These are phyloP conservation scores for Lactifluus volemus DNA, from an alignment of 768 basidiomycete genomes.

Conservation along the genomic window DNA sequence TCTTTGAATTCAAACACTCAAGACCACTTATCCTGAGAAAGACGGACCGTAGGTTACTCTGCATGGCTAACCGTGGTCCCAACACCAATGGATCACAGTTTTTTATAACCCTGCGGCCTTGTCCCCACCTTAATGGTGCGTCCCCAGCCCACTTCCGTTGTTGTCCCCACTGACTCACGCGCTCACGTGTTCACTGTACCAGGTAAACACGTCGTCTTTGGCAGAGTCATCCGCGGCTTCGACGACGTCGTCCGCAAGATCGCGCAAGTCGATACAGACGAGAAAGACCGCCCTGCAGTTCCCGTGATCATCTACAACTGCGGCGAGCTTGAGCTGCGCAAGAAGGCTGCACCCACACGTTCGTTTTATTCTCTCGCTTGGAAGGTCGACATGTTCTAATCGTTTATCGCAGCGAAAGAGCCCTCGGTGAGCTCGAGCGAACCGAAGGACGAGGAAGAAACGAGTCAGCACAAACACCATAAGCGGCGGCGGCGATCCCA, in stretches of 20 bases:
- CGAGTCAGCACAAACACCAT: constrained; percentile 11
- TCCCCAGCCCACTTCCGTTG: constrained; percentile 25
- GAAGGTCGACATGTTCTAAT: not conserved
- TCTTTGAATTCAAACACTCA: not conserved
- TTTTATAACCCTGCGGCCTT: constrained; percentile 72
- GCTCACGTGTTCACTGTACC: not conserved
- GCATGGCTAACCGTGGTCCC: constrained; percentile 85
- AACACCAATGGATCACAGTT: constrained; percentile 85
- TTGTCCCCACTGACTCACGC: constrained; percentile 25
- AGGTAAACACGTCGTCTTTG: constrained; percentile 55
- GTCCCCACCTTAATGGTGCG: constrained; percentile 66
- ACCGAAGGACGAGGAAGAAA: constrained; percentile 7
- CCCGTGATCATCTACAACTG: constrained; percentile 68
- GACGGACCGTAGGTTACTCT: constrained; percentile 44
- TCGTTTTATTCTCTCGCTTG: constrained; percentile 11
- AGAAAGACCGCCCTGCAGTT: constrained; percentile 60
- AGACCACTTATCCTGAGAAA: not conserved
- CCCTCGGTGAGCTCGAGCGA: constrained; percentile 11
- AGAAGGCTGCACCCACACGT: constrained; percentile 24
- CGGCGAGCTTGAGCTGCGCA: constrained; percentile 75
- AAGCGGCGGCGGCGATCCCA: constrained; percentile 17
- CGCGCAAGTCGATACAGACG: constrained; percentile 58
- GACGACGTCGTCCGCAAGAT: constrained; percentile 52
- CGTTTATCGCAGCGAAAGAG: constrained; percentile 5
- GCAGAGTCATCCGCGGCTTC: constrained; percentile 47